A percentile compares a stretch with the other conserved stretches of the same genome.
These are phyloP conservation scores for Gamsiella multidivaricata DNA, from an alignment of 192 early-diverging fungal genomes.

Conservation along the genomic window DNA sequence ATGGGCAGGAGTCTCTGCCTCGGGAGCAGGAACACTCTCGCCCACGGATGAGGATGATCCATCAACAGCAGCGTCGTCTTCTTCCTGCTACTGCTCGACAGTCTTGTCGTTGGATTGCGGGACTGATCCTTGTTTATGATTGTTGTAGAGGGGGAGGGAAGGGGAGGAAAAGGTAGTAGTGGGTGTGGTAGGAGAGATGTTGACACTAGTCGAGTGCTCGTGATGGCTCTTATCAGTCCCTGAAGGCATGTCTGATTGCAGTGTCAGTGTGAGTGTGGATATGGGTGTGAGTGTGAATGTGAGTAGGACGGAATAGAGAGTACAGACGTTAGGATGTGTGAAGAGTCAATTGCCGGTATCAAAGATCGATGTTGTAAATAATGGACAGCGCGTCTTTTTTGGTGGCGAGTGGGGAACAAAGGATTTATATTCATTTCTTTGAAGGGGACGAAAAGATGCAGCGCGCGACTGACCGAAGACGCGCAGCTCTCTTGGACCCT, in stretches of 20 bases:
- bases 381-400: too few species aligned
- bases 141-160: neutral
- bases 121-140: neutral
- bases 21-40: neutral
- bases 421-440: too few species aligned
- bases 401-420: too few species aligned
- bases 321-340: too few species aligned
- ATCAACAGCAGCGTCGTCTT: neutral
- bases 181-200: neutral
- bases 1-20: constrained; percentile 1
- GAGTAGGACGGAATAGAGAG: too few species aligned
- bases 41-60: neutral
- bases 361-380: too few species aligned
- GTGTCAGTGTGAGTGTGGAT: neutral
- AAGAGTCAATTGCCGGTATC: too few species aligned
- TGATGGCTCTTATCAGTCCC: too few species aligned
- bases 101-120: neutral
- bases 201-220: neutral
- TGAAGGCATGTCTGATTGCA: too few species aligned
- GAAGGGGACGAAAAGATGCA: too few species aligned
- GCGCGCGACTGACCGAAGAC: too few species aligned
- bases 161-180: neutral
- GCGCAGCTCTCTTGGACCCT: too few species aligned
- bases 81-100: neutral
- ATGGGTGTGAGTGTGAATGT: neutral